Conservation (phyloP, 139 green algal species). For the Parachlorella kessleri region DNA sequence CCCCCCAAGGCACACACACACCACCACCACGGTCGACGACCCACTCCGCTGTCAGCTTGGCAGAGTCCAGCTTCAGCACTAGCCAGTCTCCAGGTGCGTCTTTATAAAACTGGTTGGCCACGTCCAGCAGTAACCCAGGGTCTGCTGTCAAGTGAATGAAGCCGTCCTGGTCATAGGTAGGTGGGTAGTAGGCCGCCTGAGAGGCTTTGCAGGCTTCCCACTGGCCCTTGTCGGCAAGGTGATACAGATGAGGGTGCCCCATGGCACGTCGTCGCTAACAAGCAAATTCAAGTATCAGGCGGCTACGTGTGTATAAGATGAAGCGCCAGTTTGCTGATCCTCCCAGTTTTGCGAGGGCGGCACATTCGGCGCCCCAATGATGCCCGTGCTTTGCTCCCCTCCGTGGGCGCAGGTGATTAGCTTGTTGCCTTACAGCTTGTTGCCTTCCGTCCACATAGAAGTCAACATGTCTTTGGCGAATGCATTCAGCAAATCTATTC, state of each 20-base stretch:
- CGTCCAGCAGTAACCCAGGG: constrained; percentile 51
- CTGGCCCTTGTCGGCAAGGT: neutral
- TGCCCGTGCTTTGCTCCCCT: no score
- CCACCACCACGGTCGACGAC: neutral
- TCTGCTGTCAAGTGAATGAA: constrained; percentile 80
- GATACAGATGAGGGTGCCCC: neutral
- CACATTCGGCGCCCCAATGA: no score
- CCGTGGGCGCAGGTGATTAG: no score
- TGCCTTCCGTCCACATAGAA: no score
- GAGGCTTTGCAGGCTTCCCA: neutral
- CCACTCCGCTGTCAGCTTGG: constrained; percentile 48
- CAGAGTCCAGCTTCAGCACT: constrained; percentile 44
- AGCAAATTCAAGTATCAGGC: neutral
- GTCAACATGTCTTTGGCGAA: no score
- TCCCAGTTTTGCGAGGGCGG: no score
- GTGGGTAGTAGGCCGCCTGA: neutral
- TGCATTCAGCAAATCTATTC: no score
- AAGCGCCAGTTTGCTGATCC: no score
- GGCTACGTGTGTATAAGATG: no score
- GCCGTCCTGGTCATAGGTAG: constrained; percentile 55
- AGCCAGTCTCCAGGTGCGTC: constrained; percentile 37
- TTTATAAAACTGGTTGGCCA: constrained; percentile 77
- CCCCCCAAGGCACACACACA: no score
- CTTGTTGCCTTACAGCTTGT: no score
- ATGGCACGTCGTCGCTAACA: neutral